Evolutionary conservation across 2,329 filamentous ascomycete genomes (phyloP).

Genomic region (Botrytis hyacinthi): DNA sequence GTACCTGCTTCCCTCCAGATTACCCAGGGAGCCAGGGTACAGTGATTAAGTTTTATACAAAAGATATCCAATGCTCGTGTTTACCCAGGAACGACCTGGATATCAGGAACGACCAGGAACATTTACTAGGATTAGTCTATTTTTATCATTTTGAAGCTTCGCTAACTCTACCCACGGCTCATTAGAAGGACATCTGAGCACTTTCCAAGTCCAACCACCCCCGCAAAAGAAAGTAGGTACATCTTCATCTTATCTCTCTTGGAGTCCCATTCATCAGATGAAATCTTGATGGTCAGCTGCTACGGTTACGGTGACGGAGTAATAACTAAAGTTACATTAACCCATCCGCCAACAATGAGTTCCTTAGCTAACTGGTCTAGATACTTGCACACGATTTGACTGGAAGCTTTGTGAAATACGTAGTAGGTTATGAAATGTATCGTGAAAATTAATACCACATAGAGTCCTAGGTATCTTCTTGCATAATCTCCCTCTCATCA

Average conservation of each 20-base stretch:
- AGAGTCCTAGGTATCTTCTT: not conserved
- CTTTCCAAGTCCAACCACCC: conserved; percentile 1
- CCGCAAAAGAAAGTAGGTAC: conserved; percentile 8
- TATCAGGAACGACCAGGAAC: not conserved
- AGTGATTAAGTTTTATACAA: not conserved
- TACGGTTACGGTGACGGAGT: not conserved
- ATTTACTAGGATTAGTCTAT: not conserved
- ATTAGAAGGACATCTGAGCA: conserved; percentile 1
- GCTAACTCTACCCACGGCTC: not conserved
- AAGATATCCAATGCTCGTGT: not conserved
- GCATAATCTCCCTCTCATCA: not conserved
- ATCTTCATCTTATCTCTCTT: conserved; percentile 3
- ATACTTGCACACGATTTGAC: not conserved
- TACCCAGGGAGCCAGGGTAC: not conserved
- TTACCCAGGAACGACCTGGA: not conserved
- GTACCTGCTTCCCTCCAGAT: not conserved
- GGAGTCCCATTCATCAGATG: not conserved
- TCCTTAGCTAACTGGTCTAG: not conserved
- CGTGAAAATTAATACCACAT: not conserved
- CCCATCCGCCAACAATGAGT: not conserved
- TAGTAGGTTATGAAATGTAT: not conserved
- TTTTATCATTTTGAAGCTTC: conserved; percentile 1
- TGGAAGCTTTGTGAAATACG: not conserved
- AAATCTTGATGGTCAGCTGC: conserved; percentile 8
- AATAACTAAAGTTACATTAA: not conserved